Base-by-base conservation (phyloP, 1,284 basidiomycete genomes). In the Cutaneotrichosporon curvatum region DNA sequence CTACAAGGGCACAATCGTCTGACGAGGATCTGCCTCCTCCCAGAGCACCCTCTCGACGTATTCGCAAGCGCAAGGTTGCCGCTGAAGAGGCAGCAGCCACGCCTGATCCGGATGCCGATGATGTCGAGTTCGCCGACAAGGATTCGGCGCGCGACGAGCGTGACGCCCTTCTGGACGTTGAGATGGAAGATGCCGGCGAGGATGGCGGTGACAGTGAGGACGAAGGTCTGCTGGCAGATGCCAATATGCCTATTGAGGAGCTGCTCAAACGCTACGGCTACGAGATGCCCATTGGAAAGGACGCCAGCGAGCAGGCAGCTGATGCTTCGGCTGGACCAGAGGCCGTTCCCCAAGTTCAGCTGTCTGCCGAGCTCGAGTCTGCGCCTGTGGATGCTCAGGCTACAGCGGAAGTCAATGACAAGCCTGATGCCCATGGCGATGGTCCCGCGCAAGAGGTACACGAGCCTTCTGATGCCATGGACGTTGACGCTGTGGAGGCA, bases 191-290 rank as follows among this genome's bases (percentile, higher is more conserved):
- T 35, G 71, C 69, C 7, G 63, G 62, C n/a, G 66, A 64, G n/a
- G 63, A 65, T 22, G 66, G 61, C 23, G 65, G 65, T 35, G 73
- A 75, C 43, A 72, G 72, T 34, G 75, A 77, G 56, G 71, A 78
- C 53, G 75, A 73, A 34, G 77, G 75, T 0, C 63, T 78, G 0
- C 58, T 69, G 15, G 72, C 72, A 4, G 77, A 78, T 56, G 76
- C 76, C 18, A 70, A 78, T 47, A 37, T 79, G 40, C 74, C 77
- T 1, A 74, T 79, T 43, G 77, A 78, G 50, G 76, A 77, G 57
- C 63, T 79, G 1, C 63, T 78, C 50, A 67, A 65, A 45, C 71
- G 74, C 50, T 79, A 79, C 50, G 74, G 74, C 0, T 75, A 75
- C 48, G 25, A 28, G 12, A 7, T 7, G 25, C 25, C 25, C 12